These are phyloP conservation scores for Bruguiera gymnorhiza DNA, from an alignment of 345 rosid species.

Conservation along the genomic window DNA sequence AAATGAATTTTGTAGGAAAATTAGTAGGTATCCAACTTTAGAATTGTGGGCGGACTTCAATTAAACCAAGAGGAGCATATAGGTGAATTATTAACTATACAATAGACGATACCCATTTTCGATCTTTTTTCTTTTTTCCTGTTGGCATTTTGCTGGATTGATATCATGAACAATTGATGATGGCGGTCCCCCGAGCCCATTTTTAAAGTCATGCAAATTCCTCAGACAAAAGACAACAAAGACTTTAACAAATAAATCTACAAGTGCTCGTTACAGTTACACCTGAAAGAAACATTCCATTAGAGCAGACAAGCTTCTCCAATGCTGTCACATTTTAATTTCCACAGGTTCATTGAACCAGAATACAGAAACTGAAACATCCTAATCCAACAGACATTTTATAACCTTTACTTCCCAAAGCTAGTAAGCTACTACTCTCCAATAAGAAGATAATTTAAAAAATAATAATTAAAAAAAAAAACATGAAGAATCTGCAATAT, in stretches of 20 bases:
- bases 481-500: not conserved
- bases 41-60: no score
- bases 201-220: no score
- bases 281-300: conserved; percentile 30
- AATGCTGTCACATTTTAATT: conserved; percentile 15
- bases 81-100: no score
- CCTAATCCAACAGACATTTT: conserved; percentile 30
- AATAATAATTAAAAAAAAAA: not conserved
- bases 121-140: no score
- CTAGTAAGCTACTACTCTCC: not conserved
- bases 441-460: not conserved
- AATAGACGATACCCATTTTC: no score
- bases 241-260: not conserved
- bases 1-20: no score
- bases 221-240: no score
- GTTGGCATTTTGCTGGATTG: no score
- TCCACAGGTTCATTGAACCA: conserved; percentile 24
- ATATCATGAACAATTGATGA: no score
- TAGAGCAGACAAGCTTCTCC: conserved; percentile 6
- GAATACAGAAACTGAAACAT: conserved; percentile 26
- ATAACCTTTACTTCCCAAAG: conserved; percentile 7
- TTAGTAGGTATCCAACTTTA: no score
- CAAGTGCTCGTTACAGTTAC: not conserved
- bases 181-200: no score
- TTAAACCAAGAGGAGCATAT: no score